Evolutionary conservation across 2,329 filamentous ascomycete genomes (phyloP), one percentile per base, ranked within the genome.

Genomic region (Monilinia fructicola): DNA sequence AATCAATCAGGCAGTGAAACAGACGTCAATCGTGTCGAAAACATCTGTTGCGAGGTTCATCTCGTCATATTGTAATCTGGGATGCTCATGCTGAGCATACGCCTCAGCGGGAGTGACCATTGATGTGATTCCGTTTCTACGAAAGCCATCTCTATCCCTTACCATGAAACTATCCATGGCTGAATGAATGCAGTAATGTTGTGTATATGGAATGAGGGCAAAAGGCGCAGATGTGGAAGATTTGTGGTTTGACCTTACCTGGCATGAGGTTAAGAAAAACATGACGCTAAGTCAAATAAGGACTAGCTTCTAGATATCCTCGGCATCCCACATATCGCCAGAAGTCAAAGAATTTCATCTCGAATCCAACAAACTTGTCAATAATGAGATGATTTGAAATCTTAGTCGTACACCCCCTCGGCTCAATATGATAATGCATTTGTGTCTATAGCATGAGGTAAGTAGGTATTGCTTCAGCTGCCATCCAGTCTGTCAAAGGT

Each of bases 291-390:
- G 10, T 21, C 28, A 12, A 38, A 50, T 60, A 1, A 18, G n/a
- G 21, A 11, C n/a, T 50, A 60, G 56, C 7, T 12, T 12, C 12
- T 2, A 23, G 38, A 60, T 50, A 28, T 38, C 56, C 56, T 60
- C 56, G 56, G 56, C 53, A 38, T 54, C 53, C 53, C 53, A 54
- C 44, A 60, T 50, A 38, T 60, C 28, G 18, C 42, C 55, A 48
- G 28, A 16, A 28, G 18, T 31, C 44, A 3, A 18, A 48, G 21
- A 59, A 23, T 23, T 18, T 28, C 18, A 38, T 54, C 18, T 38
- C n/a, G n/a, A n/a, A n/a, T n/a, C n/a, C 31, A 38, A n/a, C 16
- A 54, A 54, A 54, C 5, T 14, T 38, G 28, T 23, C 28, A 38
- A 23, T 18, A 23, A 60, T 38, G 12, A n/a, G 16, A 54, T n/a